These are phyloP conservation scores for Hygrophoropsis aurantiaca DNA, from an alignment of 768 basidiomycete genomes.

Conservation along the genomic window DNA sequence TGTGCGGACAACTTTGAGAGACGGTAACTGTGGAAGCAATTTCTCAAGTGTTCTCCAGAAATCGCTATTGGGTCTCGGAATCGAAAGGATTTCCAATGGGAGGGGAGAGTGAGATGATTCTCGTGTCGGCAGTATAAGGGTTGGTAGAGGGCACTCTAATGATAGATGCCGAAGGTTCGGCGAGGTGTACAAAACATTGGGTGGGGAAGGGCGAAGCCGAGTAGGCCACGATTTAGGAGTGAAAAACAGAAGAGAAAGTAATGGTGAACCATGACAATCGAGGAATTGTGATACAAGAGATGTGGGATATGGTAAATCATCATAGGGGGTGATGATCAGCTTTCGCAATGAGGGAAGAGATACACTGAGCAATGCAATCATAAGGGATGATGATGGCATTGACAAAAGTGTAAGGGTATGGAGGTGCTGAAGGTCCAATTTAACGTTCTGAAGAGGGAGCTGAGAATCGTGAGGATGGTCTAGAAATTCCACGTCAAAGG, in stretches of 20 bases:
- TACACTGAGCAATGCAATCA: slow-evolving; percentile 57
- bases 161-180: slow-evolving; percentile 69
- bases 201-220: slow-evolving; percentile 53
- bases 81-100: slow-evolving; percentile 63
- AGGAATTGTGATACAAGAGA: slow-evolving; percentile 63
- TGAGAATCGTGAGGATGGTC: slow-evolving; percentile 15
- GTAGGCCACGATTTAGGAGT: slow-evolving; percentile 74
- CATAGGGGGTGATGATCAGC: slow-evolving; percentile 71
- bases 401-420: slow-evolving; percentile 62
- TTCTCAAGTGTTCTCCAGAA: slow-evolving; percentile 58
- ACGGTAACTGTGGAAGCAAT: slow-evolving; percentile 55
- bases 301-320: slow-evolving; percentile 60
- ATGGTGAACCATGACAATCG: slow-evolving; percentile 50
- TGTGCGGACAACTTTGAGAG: slow-evolving; percentile 54
- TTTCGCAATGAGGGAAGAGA: slow-evolving; percentile 62
- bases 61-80: slow-evolving; percentile 68
- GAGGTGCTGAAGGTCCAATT: slow-evolving; percentile 54
- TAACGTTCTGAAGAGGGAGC: slow-evolving; percentile 31
- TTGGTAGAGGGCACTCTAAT: slow-evolving; percentile 67
- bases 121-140: slow-evolving; percentile 33
- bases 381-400: slow-evolving; percentile 63
- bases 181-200: slow-evolving; percentile 44
- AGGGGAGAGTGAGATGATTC: slow-evolving; percentile 28
- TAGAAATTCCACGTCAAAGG: slow-evolving; percentile 44
- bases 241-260: slow-evolving; percentile 64